Evolutionary conservation across 805 yeast genomes (phyloP).

Genomic region (Kuraishia capsulata): DNA sequence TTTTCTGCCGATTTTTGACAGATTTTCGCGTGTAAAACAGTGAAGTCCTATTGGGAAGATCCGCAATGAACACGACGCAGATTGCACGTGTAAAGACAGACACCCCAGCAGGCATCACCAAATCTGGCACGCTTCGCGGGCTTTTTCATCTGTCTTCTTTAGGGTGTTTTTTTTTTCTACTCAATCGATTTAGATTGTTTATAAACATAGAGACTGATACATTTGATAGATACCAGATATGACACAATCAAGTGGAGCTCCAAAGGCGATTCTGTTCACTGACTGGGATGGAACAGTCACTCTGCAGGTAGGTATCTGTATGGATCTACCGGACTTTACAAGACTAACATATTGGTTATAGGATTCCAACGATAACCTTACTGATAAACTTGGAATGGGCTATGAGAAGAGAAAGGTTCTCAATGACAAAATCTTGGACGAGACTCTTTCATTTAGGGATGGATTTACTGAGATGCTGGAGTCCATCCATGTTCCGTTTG

Average conservation of each 20-base stretch:
- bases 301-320: constrained; percentile 35
- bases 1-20: neutral
- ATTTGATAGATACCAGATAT: too few species aligned
- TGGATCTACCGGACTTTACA: neutral
- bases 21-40: neutral
- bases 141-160: too few species aligned
- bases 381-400: constrained; percentile 88
- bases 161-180: too few species aligned
- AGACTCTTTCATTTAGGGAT: constrained; percentile 61
- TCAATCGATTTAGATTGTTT: too few species aligned
- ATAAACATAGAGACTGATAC: too few species aligned
- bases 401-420: constrained; percentile 51
- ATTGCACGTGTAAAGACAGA: too few species aligned
- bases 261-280: constrained; percentile 74
- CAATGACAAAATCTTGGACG: constrained; percentile 67
- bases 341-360: constrained; percentile 1
- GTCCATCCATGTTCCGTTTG: constrained; percentile 67
- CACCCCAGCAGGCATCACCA: too few species aligned
- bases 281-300: constrained; percentile 99
- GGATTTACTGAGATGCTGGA: constrained; percentile 82
- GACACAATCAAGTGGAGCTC: too few species aligned
- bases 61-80: too few species aligned
- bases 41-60: neutral
- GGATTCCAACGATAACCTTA: constrained; percentile 87
- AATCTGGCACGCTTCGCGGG: too few species aligned